phyloP scores from a whole-genome alignment of 352 stramenopile species.

The Globisporangium paddicum region DNA sequence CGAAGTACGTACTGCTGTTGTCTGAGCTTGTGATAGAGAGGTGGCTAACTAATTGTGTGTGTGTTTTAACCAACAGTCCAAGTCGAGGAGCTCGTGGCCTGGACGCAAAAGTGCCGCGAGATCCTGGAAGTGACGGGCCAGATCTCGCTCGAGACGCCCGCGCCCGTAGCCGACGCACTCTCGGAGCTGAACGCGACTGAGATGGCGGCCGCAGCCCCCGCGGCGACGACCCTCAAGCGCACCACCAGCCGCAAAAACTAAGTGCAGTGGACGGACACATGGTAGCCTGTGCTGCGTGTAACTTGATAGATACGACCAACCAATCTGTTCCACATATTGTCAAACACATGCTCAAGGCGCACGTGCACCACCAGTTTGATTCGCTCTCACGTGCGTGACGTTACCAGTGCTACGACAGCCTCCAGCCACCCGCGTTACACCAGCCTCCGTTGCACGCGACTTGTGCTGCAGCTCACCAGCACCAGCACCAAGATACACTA shows the following conservation, averaged over 20 bases:
- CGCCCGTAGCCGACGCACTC: neutral
- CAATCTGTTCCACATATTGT: neutral
- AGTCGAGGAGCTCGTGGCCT: constrained; percentile 90
- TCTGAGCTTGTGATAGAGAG: too few relatives aligned
- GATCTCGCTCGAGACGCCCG: constrained; percentile 47
- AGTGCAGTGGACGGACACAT: neutral
- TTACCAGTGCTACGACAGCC: too few relatives aligned
- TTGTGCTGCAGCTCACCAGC: neutral
- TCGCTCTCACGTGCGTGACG: too few relatives aligned
- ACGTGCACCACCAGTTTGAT: neutral
- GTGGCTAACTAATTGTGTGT: constrained; percentile 23
- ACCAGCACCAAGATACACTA: neutral
- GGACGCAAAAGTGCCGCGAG: constrained; percentile 85
- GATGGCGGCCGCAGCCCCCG: constrained; percentile 15
- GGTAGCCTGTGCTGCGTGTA: too few relatives aligned
- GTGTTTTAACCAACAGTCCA: constrained; percentile 62
- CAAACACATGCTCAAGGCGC: neutral
- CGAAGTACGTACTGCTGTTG: constrained; percentile 51
- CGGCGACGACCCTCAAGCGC: constrained; percentile 62
- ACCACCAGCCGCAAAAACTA: constrained; percentile 69
- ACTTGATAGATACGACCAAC: constrained; percentile 12
- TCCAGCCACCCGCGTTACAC: too few relatives aligned
- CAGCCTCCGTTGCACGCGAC: neutral
- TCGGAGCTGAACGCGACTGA: constrained; percentile 19
- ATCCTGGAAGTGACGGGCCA: constrained; percentile 83